Evolutionary conservation across 2,329 filamentous ascomycete genomes (phyloP), one percentile per base, ranked within the genome.

Genomic region (Trichoderma asperellum): DNA sequence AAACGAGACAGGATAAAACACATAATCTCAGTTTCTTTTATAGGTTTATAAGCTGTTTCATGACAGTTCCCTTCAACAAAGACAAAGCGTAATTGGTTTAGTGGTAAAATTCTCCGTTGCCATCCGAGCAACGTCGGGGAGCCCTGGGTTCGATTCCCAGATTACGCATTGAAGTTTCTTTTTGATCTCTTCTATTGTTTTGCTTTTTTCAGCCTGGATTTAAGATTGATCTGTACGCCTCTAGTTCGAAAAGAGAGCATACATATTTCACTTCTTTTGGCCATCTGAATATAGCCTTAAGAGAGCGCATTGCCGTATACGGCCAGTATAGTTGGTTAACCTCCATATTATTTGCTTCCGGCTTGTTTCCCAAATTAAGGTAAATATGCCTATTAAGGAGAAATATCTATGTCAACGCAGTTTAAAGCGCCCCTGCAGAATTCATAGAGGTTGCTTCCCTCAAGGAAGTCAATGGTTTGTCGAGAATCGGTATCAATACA

Each of bases 81-180:
- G 8, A 59, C 21, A 21, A 59, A 66, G 68, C 68, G 68, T 69
- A 69, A 69, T 69, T 69, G 68, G 68, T 69, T 69, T 69, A 69
- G 68, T 69, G 68, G 68, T 69, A 69, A 69, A 69, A 69, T 69
- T 69, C 68, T 69, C 68, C 68, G 68, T 69, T 69, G 68, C 68
- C 68, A 69, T 69, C 55, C 68, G 68, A 53, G 57, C 68, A 69
- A 67, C 68, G 68, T 69, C 68, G 68, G 68, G 68, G 68, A 69
- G 68, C 68, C 68, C 68, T 69, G 68, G 68, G 68, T 69, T 69
- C 68, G 68, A 69, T 69, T 69, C 68, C 68, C 68, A 67, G 68
- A 69, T 69, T 69, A 69, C 68, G 68, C 68, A 69, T 52, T 58
- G n/a, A 1, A 21, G 4, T 27, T 14, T 16, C 37, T 67, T 67